These are phyloP conservation scores for Monosporozyma servazzii DNA, from an alignment of 805 yeast species.

Conservation along the genomic window DNA sequence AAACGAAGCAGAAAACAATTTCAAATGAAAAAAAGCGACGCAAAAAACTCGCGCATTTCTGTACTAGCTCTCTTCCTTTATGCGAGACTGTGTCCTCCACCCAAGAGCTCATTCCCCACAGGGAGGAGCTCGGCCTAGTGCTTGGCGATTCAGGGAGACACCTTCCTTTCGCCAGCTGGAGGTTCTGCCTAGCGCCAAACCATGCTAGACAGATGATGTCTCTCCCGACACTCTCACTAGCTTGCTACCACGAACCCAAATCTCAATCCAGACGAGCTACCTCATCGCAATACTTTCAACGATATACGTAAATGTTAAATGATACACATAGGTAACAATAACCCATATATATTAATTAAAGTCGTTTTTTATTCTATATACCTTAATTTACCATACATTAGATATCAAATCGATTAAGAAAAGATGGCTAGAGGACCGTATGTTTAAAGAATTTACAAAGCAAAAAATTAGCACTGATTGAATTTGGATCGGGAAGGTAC, in stretches of 20 bases:
- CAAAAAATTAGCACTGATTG: not conserved
- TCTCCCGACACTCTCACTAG: not conserved
- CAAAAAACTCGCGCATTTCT: too few species aligned
- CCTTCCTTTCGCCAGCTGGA: not conserved
- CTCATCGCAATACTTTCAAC: not conserved
- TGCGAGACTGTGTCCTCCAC: too few species aligned
- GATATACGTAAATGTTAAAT: not conserved
- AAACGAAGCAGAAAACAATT: too few species aligned
- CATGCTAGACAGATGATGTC: not conserved
- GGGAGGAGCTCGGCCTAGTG: too few species aligned
- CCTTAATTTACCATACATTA: not conserved
- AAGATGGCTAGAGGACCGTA: slow-evolving; percentile 77
- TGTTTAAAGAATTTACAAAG: slow-evolving; percentile 24
- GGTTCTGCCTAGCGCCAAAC: not conserved
- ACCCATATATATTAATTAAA: not conserved
- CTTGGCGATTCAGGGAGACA: not conserved
- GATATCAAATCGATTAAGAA: slow-evolving; percentile 9
- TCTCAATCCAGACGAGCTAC: not conserved
- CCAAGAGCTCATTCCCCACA: too few species aligned
- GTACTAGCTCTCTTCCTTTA: too few species aligned
- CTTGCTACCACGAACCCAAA: not conserved
- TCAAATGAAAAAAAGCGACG: too few species aligned
- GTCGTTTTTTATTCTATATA: not conserved
- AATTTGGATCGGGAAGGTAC: not conserved
- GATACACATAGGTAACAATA: not conserved